Conservation (phyloP, 1,139 yeast genomes). For the Hyphopichia wangnamkhiaoensis region DNA sequence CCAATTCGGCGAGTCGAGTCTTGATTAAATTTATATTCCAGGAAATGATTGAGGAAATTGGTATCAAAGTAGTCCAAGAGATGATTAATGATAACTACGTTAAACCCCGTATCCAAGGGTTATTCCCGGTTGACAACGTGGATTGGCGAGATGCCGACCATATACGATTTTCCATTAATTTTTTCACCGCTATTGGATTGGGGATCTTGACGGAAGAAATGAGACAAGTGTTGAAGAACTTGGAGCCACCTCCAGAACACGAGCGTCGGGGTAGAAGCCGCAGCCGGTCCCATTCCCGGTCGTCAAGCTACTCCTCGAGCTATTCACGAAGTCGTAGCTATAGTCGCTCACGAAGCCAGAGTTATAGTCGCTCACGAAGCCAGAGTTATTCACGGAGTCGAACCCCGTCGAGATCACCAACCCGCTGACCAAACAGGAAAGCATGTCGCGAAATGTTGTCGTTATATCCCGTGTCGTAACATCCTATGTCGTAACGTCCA, state of each 20-base stretch:
- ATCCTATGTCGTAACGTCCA: too few species aligned
- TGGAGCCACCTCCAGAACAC: constrained; percentile 8
- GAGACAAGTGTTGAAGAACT: constrained; percentile 54
- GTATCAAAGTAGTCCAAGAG: constrained; percentile 50
- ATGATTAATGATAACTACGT: constrained; percentile 50
- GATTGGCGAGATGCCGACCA: constrained; percentile 55
- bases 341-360: constrained; percentile 7
- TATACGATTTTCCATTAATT: constrained; percentile 80
- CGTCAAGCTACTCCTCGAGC: too few species aligned
- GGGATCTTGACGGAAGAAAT: constrained; percentile 82
- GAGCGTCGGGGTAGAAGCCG: constrained; percentile 18
- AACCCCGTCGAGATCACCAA: constrained; percentile 13
- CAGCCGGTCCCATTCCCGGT: too few species aligned
- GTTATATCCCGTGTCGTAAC: too few species aligned
- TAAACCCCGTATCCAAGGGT: constrained; percentile 47
- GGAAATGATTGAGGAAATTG: constrained; percentile 79
- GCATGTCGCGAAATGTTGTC: too few species aligned
- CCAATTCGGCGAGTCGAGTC: constrained; percentile 80
- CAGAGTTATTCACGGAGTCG: constrained; percentile 16
- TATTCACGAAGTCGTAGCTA: constrained; percentile 15
- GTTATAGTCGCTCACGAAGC: constrained; percentile 12
- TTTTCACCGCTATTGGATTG: constrained; percentile 88
- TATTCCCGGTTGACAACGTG: constrained; percentile 46
- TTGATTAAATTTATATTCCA: constrained; percentile 79
- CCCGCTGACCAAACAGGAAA: too few species aligned